These are phyloP conservation scores for Pseudogymnoascus sp. DNA, from an alignment of 2,329 filamentous ascomycete species.

Conservation along the genomic window DNA sequence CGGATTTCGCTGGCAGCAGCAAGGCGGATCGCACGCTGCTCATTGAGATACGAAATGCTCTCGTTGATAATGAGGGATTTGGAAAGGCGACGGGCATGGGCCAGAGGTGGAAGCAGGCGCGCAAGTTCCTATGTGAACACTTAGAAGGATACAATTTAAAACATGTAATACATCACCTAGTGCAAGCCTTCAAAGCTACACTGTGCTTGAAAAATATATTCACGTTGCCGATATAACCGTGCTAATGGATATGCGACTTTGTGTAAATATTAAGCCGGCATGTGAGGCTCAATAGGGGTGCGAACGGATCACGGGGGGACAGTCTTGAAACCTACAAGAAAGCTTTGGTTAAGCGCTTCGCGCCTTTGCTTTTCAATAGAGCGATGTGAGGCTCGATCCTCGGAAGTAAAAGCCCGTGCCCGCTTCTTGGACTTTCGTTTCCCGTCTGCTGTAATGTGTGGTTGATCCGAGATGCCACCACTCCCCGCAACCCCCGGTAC, in stretches of 20 bases:
- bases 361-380: conserved; percentile 21
- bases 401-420: conserved; percentile 18
- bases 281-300: background rate
- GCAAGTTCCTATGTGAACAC: conserved; percentile 18
- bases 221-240: background rate
- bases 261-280: background rate
- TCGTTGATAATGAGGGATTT: conserved; percentile 21
- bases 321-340: conserved; percentile 16
- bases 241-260: background rate
- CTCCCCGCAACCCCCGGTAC: background rate
- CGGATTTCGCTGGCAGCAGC: conserved; percentile 14
- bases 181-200: background rate
- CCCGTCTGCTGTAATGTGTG: background rate
- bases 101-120: conserved; percentile 17
- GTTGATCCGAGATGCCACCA: background rate
- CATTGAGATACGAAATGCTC: conserved; percentile 16
- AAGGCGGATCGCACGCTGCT: conserved; percentile 14
- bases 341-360: conserved; percentile 20
- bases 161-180: background rate
- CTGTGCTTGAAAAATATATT: background rate
- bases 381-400: conserved; percentile 21
- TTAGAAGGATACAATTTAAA: background rate
- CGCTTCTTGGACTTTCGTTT: conserved; percentile 14
- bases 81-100: conserved; percentile 17
- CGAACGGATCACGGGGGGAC: background rate